Conservation (phyloP, 2,329 filamentous ascomycete species). For the Fusarium protoensiforme region DNA sequence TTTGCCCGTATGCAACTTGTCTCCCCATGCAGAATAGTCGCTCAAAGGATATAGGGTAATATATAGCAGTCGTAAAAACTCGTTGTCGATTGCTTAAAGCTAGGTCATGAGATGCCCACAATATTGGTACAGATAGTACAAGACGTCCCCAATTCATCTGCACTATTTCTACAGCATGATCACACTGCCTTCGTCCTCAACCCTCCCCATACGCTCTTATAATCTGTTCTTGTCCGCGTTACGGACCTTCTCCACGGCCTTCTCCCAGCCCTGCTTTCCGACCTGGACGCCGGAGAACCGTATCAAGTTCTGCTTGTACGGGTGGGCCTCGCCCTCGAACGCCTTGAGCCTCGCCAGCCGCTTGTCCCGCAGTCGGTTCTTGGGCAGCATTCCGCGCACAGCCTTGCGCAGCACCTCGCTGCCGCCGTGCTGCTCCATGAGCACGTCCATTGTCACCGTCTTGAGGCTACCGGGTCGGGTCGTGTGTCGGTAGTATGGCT, state of each 20-base stretch:
- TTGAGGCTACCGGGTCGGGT: constrained; percentile 89
- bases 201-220: constrained; percentile 48
- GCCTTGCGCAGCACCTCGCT: constrained; percentile 91
- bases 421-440: constrained; percentile 95
- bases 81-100: constrained; percentile 39
- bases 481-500: constrained; percentile 95
- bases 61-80: constrained; percentile 2
- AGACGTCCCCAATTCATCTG: constrained; percentile 36
- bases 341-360: constrained; percentile 90
- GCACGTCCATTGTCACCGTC: constrained; percentile 91
- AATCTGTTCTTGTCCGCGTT: constrained; percentile 61
- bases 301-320: constrained; percentile 89
- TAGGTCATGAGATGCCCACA: constrained; percentile 43
- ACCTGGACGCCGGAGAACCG: constrained; percentile 72
- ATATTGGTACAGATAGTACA: constrained; percentile 49
- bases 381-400: constrained; percentile 96
- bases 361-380: constrained; percentile 92
- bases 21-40: no score
- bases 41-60: background rate
- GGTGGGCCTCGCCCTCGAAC: constrained; percentile 92
- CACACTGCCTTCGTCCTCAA: background rate
- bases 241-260: constrained; percentile 61
- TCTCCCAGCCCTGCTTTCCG: constrained; percentile 64
- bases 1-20: background rate
- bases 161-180: constrained; percentile 27